Conservation (phyloP, 495 filamentous ascomycete genomes). For the Staphylotrichum longicolle region DNA sequence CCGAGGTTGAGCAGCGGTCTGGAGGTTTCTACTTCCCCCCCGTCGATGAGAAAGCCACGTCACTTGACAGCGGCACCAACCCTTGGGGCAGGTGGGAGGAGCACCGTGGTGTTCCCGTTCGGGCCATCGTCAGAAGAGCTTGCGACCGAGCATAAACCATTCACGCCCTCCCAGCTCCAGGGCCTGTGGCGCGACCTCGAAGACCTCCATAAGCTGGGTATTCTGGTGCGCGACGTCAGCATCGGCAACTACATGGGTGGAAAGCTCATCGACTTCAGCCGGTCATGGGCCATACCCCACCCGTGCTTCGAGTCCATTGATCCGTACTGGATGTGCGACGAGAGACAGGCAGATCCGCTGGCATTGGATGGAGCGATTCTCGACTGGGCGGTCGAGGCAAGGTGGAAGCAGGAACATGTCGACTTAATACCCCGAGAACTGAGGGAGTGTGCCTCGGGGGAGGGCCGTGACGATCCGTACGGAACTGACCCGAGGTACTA, state of each 20-base stretch:
- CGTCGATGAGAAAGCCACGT: background rate
- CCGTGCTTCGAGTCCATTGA: background rate
- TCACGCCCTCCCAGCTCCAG: slow-evolving; percentile 1
- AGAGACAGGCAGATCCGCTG: background rate
- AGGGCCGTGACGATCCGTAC: too few relatives aligned
- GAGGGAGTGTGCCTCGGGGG: too few relatives aligned
- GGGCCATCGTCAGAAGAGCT: slow-evolving; percentile 25
- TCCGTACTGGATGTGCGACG: background rate
- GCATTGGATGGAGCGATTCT: too few relatives aligned
- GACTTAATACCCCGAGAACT: too few relatives aligned
- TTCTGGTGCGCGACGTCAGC: slow-evolving; percentile 19
- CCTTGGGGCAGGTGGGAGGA: slow-evolving; percentile 1
- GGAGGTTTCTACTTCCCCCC: background rate
- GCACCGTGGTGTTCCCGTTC: slow-evolving; percentile 13
- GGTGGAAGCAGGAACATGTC: too few relatives aligned
- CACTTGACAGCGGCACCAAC: background rate
- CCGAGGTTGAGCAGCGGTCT: background rate
- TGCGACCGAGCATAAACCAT: background rate
- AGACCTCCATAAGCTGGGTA: slow-evolving; percentile 19
- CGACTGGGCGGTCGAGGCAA: too few relatives aligned
- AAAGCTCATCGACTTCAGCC: slow-evolving; percentile 26
- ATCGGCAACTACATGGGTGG: slow-evolving; percentile 19
- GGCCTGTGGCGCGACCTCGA: slow-evolving; percentile 17
- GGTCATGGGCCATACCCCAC: slow-evolving; percentile 20
- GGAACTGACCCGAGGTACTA: too few relatives aligned